A percentile compares a stretch with the other conserved stretches of the same genome.
Evolutionary conservation across 148 eudicot species (phyloP).

Genomic region (Euryodendron excelsum): DNA sequence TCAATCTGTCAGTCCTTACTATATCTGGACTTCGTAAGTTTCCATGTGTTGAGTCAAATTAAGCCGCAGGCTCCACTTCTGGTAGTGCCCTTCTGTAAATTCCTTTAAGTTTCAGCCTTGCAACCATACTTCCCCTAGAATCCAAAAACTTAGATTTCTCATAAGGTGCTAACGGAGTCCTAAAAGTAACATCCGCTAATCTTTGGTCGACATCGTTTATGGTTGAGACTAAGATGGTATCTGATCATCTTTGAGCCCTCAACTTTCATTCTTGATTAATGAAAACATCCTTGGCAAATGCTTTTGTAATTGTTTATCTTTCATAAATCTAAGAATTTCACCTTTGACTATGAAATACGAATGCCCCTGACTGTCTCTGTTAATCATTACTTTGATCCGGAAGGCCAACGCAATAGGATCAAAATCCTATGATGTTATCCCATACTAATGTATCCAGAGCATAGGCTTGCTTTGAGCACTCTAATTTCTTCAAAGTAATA

Average conservation of each 20-base stretch:
- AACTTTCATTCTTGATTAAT: constrained; percentile 53
- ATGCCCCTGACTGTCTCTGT: neutral
- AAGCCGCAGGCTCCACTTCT: neutral
- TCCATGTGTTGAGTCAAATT: neutral
- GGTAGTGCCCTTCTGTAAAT: neutral
- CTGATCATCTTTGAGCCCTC: constrained; percentile 18
- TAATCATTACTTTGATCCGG: constrained; percentile 1
- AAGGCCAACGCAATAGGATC: constrained; percentile 2
- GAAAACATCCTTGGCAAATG: constrained; percentile 63
- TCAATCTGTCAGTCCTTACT: too few relatives aligned
- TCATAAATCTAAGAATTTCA: constrained; percentile 40
- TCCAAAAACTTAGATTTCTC: constrained; percentile 4
- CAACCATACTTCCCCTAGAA: neutral
- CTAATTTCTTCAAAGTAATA: constrained; percentile 4
- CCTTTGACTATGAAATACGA: constrained; percentile 8
- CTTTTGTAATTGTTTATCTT: constrained; percentile 51
- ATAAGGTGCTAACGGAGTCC: constrained; percentile 2
- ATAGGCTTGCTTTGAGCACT: neutral
- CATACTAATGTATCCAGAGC: neutral
- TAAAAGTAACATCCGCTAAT: neutral
- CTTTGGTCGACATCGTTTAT: neutral
- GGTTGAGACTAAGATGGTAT: neutral
- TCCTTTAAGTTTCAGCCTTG: constrained; percentile 1
- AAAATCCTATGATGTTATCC: neutral
- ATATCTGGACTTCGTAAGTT: neutral